Base-by-base conservation (phyloP, 495 filamentous ascomycete species). In the Jackrogersella minutella region DNA sequence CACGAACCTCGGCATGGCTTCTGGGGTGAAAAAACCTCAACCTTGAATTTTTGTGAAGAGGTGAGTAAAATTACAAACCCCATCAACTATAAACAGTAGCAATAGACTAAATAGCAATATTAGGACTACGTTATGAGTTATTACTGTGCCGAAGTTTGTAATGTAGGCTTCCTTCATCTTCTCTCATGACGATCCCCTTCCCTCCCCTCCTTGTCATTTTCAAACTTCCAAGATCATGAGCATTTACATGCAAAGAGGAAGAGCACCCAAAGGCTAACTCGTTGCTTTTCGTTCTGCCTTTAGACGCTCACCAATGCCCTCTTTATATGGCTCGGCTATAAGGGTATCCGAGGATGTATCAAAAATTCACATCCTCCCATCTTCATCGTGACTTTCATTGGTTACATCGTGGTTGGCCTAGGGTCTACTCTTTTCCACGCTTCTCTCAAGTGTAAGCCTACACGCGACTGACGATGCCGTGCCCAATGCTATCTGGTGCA, bases 31-130 rank as follows among this genome's bases (percentile, higher is more conserved):
- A 90, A 95, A 39, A 97, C 92, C 0, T 93, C 92, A 16, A 97
- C 93, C 0, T 72, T 97, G 58, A 95, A 97, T 69, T 97, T 92
- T 88, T 96, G 93, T 73, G 93, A 96, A 85, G 93, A 96, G 85
- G 91, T 92, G 77, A 58, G 77, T 56, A 4, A 17, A n/a, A 58
- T 62, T 53, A 16, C 16, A n/a, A 21, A 13, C n/a, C n/a, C 14
- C 8, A n/a, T 24, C 17, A 24, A 24, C 11, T 24, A 17, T n/a
- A 16, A n/a, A n/a, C 19, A 22, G 16, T 36, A 37, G 10, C 4
- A 11, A 8, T 2, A 36, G 10, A 44, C 33, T 65, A 16, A 65
- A 40, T 31, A 36, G 31, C 9, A 43, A 34, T 41, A 17, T 11
- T 37, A 83, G 80, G 80, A 81, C 49, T 83, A 83, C 69, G 79